Evolutionary conservation across 2,329 filamentous ascomycete species (phyloP).

Genomic region (Aspergillus vadensis): DNA sequence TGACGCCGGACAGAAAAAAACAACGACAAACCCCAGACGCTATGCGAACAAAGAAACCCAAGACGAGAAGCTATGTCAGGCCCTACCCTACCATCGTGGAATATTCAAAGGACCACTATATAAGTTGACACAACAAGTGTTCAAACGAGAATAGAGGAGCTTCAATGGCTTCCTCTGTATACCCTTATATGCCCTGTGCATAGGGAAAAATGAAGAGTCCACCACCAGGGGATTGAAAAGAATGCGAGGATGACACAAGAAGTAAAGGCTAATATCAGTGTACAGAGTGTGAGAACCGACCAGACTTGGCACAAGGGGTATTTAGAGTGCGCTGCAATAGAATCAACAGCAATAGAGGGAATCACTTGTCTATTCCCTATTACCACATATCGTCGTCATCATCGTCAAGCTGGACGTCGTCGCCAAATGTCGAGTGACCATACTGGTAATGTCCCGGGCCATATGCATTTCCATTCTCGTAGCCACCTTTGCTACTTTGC

Average conservation of each 20-base stretch:
- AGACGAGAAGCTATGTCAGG: slow-evolving; percentile 20
- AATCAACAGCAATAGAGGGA: slow-evolving; percentile 28
- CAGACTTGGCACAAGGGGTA: slow-evolving; percentile 34
- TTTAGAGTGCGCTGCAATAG: slow-evolving; percentile 31
- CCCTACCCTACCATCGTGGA: slow-evolving; percentile 16
- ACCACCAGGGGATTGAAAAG: slow-evolving; percentile 4
- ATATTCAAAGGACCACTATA: slow-evolving; percentile 22
- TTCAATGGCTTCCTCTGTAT: slow-evolving; percentile 4
- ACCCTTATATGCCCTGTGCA: slow-evolving; percentile 12
- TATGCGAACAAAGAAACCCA: slow-evolving; percentile 41
- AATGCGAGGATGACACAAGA: slow-evolving; percentile 3
- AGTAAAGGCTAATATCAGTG: slow-evolving; percentile 23
- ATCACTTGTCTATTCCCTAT: slow-evolving; percentile 27
- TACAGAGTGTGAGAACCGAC: slow-evolving; percentile 32
- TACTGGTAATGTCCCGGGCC: slow-evolving; percentile 41
- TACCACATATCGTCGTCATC: slow-evolving; percentile 55
- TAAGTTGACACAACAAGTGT: slow-evolving; percentile 19
- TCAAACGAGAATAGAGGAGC: slow-evolving; percentile 12
- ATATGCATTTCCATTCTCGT: slow-evolving; percentile 43
- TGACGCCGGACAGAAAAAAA: slow-evolving; percentile 18
- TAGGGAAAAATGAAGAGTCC: slow-evolving; percentile 1
- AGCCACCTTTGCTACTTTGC: slow-evolving; percentile 38
- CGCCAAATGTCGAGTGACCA: slow-evolving; percentile 43
- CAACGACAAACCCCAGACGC: slow-evolving; percentile 38
- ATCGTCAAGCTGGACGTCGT: slow-evolving; percentile 45